These are phyloP conservation scores for Taiozyma sp. DNA, from an alignment of 1,139 yeast species.

Conservation along the genomic window DNA sequence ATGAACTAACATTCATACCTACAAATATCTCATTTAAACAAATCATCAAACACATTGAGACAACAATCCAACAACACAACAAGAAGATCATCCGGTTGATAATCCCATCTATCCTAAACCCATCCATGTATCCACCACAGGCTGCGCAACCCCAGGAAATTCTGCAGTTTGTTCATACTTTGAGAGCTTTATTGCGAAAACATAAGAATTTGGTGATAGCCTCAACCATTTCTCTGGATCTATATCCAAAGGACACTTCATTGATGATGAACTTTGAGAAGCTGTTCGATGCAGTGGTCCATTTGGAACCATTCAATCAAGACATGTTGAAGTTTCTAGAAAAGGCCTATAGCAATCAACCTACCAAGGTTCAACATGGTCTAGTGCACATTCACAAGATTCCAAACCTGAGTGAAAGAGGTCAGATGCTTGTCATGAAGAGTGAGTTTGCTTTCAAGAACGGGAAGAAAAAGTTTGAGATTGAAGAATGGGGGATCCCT, in stretches of 20 bases:
- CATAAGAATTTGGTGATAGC: constrained; percentile 43
- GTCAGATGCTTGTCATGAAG: constrained; percentile 69
- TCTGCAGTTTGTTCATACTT: constrained; percentile 57
- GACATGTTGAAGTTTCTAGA: constrained; percentile 65
- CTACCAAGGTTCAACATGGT: constrained; percentile 82
- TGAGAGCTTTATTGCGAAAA: constrained; percentile 51
- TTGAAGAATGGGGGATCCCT: constrained; percentile 93
- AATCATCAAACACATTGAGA: constrained; percentile 38
- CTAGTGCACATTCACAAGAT: constrained; percentile 70
- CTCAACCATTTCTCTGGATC: constrained; percentile 59
- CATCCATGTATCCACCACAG: constrained; percentile 65
- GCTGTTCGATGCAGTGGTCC: constrained; percentile 65
- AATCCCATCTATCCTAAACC: constrained; percentile 75
- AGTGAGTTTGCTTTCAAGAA: constrained; percentile 87
- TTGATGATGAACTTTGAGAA: constrained; percentile 52
- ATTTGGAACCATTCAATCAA: constrained; percentile 80
- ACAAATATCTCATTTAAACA: constrained; percentile 24
- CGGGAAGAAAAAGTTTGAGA: constrained; percentile 77
- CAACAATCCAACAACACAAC: constrained; percentile 36
- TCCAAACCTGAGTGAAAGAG: constrained; percentile 62
- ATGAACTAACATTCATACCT: constrained; percentile 58
- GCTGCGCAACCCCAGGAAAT: constrained; percentile 44
- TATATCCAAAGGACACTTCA: constrained; percentile 54
- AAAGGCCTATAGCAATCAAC: constrained; percentile 63
- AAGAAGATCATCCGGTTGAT: constrained; percentile 57